Evolutionary conservation across 192 early-diverging fungal genomes (phyloP).

Genomic region (Linnemannia exigua): DNA sequence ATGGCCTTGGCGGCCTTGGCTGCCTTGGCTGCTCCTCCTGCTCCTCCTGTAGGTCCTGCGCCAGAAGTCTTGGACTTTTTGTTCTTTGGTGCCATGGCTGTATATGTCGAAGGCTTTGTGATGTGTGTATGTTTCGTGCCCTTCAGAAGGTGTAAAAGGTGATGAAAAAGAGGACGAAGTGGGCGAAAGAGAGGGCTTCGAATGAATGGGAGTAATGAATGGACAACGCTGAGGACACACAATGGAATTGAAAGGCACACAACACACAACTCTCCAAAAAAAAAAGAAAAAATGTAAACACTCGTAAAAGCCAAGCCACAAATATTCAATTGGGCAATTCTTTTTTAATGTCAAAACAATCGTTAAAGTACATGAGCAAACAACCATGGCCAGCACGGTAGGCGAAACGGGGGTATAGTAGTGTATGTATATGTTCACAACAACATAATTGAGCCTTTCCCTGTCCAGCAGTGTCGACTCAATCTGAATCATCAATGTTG

Average conservation of each 20-base stretch:
- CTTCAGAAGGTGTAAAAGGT: neutral
- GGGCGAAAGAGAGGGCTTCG: neutral
- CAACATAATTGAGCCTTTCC: neutral
- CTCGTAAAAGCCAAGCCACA: slow-evolving; percentile 13
- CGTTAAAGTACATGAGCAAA: neutral
- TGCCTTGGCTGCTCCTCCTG: neutral
- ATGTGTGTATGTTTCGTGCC: neutral
- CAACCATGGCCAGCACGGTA: slow-evolving; percentile 10
- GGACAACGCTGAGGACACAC: neutral
- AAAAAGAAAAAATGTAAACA: slow-evolving; percentile 15
- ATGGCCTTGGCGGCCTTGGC: neutral
- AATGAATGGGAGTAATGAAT: neutral
- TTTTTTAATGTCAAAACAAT: neutral
- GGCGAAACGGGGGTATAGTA: neutral
- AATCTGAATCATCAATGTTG: neutral
- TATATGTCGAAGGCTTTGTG: neutral
- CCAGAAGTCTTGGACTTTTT: slow-evolving; percentile 29
- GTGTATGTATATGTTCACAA: neutral
- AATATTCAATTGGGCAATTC: neutral
- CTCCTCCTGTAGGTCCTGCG: neutral
- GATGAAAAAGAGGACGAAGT: neutral
- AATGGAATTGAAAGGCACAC: neutral
- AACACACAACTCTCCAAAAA: neutral
- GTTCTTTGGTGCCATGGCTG: slow-evolving; percentile 32
- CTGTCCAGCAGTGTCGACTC: neutral